Evolutionary conservation across 2,329 filamentous ascomycete species (phyloP), one percentile per base, ranked within the genome.

Genomic region (Mycogone perniciosa): DNA sequence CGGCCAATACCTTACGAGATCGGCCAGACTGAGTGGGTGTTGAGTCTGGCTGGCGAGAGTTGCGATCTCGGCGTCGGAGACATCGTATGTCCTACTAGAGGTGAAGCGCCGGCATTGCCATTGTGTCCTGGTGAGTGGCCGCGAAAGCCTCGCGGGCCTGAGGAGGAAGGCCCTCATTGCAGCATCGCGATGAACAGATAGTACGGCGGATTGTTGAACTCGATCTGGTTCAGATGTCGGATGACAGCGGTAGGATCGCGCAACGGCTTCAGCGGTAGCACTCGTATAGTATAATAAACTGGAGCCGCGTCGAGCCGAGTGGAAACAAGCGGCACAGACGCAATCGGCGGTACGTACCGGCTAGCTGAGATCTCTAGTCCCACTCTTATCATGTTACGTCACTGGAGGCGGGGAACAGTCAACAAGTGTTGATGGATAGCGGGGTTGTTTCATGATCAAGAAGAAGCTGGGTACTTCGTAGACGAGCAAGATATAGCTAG

Each of bases 11-110:
- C 86, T 92, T 60, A 96, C 87, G 5, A 99, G 77, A 64, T 97
- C 93, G 52, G 86, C 84, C 33, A 99, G 80, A 29, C 89, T 93
- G 62, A 97, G 74, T 8, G 86, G 82, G 63, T 95, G 88, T 47
- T 95, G 80, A 34, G 85, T 84, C 63, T 86, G 84, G 51, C 83
- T 82, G 31, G 91, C 89, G 43, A 97, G 80, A 39, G 80, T 81
- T 42, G 84, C 80, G 57, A 97, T 88, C 64, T 93, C 87, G 56
- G 86, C 82, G 64, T 92, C 86, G 37, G 80, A 78, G 13, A 82
- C 77, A 42, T 63, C 60, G 46, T 62, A 51, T 7, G 49, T 35
- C 13, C 33, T 46, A n/a, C n/a, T 34, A 9, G 38, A 51, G 33
- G 61, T 56, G 29, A 59, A 50, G 37, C 31, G 39, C 33, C 59